Conservation (phyloP, 139 green algal species). For the Prasinococcaceae sp. region DNA sequence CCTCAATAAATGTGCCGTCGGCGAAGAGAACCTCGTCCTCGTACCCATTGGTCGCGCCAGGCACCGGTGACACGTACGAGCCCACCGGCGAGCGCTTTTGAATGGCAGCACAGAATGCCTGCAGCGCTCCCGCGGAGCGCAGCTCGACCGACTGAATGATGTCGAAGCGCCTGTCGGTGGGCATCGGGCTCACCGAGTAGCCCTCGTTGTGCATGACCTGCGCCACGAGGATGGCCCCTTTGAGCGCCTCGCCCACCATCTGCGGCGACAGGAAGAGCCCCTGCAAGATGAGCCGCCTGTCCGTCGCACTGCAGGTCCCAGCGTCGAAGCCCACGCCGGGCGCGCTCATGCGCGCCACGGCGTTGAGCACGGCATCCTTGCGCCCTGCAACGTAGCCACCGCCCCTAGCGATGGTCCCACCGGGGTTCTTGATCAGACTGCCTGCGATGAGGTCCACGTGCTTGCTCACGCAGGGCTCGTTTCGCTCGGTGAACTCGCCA, state of each 20-base stretch:
- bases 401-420: slow-evolving; percentile 67
- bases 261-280: slow-evolving; percentile 68
- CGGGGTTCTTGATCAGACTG: slow-evolving; percentile 85
- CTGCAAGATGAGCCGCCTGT: slow-evolving; percentile 53
- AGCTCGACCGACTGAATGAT: slow-evolving; percentile 79
- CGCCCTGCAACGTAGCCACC: slow-evolving; percentile 85
- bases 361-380: slow-evolving; percentile 49
- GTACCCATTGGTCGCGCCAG: slow-evolving; percentile 78
- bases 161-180: slow-evolving; percentile 27
- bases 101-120: slow-evolving; percentile 67
- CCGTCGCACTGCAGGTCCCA: slow-evolving; percentile 24
- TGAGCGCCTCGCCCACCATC: slow-evolving; percentile 82
- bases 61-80: slow-evolving; percentile 65
- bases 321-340: slow-evolving; percentile 74
- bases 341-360: slow-evolving; percentile 57
- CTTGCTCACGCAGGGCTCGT: slow-evolving; percentile 58
- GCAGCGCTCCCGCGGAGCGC: slow-evolving; percentile 45
- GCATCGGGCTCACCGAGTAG: neutral
- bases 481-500: slow-evolving; percentile 81
- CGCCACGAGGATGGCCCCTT: slow-evolving; percentile 71
- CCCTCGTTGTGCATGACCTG: slow-evolving; percentile 24
- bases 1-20: slow-evolving; percentile 91
- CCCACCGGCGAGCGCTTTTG: slow-evolving; percentile 68
- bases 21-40: slow-evolving; percentile 84
- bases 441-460: slow-evolving; percentile 86